phyloP scores from a whole-genome alignment of 2,329 filamentous ascomycete species.

The Metarhizium anisopliae region DNA sequence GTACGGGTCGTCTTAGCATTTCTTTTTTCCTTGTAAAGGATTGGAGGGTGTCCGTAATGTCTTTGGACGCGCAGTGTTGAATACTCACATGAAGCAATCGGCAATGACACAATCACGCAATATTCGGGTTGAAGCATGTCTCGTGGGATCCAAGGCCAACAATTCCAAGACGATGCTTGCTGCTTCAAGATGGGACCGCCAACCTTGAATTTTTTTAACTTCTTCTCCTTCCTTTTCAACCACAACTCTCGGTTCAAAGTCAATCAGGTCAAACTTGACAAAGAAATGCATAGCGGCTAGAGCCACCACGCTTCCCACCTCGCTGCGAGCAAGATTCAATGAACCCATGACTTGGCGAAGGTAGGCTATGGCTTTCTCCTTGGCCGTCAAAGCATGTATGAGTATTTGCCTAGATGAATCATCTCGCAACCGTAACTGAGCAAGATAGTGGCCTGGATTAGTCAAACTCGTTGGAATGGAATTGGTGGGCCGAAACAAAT shows the following conservation, averaged over 20 bases:
- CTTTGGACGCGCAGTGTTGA: background rate
- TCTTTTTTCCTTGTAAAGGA: background rate
- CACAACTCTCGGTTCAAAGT: conserved; percentile 26
- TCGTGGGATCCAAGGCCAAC: conserved; percentile 19
- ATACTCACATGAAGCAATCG: conserved; percentile 36
- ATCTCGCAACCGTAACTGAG: conserved; percentile 27
- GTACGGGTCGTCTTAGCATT: background rate
- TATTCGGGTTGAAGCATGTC: conserved; percentile 22
- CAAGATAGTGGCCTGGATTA: conserved; percentile 27
- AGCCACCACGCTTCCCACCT: conserved; percentile 36
- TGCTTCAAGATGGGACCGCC: conserved; percentile 37
- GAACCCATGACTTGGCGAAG: conserved; percentile 31
- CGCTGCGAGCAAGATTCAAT: conserved; percentile 30
- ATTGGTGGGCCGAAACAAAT: conserved; percentile 27
- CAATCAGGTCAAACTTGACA: conserved; percentile 42
- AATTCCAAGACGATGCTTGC: conserved; percentile 33
- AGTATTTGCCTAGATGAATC: conserved; percentile 29
- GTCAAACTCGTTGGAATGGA: conserved; percentile 21
- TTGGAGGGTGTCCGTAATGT: background rate
- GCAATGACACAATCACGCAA: conserved; percentile 37
- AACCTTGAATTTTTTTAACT: conserved; percentile 18
- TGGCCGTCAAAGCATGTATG: conserved; percentile 37
- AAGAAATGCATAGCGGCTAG: conserved; percentile 42
- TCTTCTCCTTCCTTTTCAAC: conserved; percentile 12
- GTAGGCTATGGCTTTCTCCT: conserved; percentile 36